A percentile compares a stretch with the other conserved stretches of the same genome.
Conservation (phyloP, 345 rosid species). For the Cardamine chenopodiifolia region DNA sequence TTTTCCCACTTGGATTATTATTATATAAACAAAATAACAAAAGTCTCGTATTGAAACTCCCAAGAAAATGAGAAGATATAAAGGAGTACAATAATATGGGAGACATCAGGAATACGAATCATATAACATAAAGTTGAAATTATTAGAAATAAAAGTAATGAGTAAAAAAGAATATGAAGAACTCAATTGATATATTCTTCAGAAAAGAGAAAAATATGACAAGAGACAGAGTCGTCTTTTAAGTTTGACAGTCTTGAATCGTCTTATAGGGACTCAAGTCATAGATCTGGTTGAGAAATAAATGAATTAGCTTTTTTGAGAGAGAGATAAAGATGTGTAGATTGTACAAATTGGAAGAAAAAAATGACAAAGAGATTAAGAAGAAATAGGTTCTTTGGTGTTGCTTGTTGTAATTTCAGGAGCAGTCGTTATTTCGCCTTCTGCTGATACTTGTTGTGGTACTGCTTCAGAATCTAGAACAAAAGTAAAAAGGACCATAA, state of each 20-base stretch:
- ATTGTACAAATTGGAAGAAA: constrained; percentile 49
- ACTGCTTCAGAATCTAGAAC: constrained; percentile 53
- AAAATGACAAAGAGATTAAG: constrained; percentile 33
- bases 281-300: constrained; percentile 36
- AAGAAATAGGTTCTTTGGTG: constrained; percentile 38
- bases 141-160: constrained; percentile 13
- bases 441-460: constrained; percentile 50
- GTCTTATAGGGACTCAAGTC: constrained; percentile 39
- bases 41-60: constrained; percentile 25
- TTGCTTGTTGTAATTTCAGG: constrained; percentile 54
- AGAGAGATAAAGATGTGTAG: constrained; percentile 45
- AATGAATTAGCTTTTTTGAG: constrained; percentile 37
- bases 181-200: constrained; percentile 24
- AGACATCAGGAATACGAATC: background rate
- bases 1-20: background rate
- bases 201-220: constrained; percentile 19
- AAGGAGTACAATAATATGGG: background rate
- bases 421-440: constrained; percentile 42
- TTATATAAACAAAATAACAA: background rate
- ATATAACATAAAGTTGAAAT: constrained; percentile 12
- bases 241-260: constrained; percentile 20
- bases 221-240: constrained; percentile 20
- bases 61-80: constrained; percentile 6
- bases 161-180: constrained; percentile 16
- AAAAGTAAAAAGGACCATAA: background rate